phyloP scores from a whole-genome alignment of 352 stramenopile genomes.

The Globisporangium perplexum region DNA sequence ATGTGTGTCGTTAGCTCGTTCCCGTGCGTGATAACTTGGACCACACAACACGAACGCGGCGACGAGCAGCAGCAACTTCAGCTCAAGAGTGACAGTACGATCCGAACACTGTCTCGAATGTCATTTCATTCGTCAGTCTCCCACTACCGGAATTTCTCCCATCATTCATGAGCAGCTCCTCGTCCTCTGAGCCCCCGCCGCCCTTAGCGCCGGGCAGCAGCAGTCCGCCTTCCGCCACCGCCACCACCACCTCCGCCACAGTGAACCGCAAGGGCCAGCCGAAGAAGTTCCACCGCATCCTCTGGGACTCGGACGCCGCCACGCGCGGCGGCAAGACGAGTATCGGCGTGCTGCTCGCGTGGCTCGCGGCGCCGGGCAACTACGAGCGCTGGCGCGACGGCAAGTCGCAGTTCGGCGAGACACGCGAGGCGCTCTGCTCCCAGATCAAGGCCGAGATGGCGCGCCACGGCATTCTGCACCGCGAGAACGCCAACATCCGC shows the following conservation, averaged over 20 bases:
- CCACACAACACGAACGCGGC: too few relatives aligned
- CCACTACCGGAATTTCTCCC: too few relatives aligned
- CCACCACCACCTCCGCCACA: too few relatives aligned
- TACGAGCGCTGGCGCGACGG: constrained; percentile 62
- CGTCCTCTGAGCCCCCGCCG: too few relatives aligned
- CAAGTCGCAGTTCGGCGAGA: constrained; percentile 64
- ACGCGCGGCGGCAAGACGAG: constrained; percentile 65
- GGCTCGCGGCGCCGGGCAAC: constrained; percentile 54
- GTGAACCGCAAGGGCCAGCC: constrained; percentile 2
- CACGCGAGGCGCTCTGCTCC: constrained; percentile 60
- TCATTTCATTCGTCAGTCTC: too few relatives aligned
- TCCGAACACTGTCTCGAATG: too few relatives aligned
- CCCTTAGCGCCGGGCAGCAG: neutral
- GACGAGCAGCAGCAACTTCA: too few relatives aligned
- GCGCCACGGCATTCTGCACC: constrained; percentile 54
- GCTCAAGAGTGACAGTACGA: too few relatives aligned
- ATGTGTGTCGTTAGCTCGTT: too few relatives aligned
- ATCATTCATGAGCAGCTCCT: too few relatives aligned
- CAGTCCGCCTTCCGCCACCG: neutral
- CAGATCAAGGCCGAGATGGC: constrained; percentile 66
- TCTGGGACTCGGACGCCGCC: constrained; percentile 69
- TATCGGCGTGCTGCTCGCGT: constrained; percentile 63
- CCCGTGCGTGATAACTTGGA: too few relatives aligned
- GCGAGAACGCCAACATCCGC: constrained; percentile 77
- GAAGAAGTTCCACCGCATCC: constrained; percentile 62